Base-by-base conservation (phyloP, 441 rosid species). In the Cnidoscolus chayamansa region DNA sequence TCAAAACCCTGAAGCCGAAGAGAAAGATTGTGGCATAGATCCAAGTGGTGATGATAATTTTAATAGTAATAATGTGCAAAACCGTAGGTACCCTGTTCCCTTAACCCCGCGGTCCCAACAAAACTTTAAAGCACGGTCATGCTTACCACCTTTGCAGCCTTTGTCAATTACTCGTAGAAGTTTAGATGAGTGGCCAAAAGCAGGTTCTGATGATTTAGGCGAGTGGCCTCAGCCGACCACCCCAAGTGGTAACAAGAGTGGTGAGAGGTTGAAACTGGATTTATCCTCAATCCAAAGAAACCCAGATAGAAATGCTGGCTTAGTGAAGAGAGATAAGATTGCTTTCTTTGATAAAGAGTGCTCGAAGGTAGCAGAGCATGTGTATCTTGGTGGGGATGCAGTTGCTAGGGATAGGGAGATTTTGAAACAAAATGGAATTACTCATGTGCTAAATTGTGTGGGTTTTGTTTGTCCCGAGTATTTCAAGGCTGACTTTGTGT, bases 401-500 rank as follows among this genome's bases (percentile, higher is more conserved):
- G 99, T 94, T 76, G 99, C 99, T 2, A 88, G 74, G 74, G 93
- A 94, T 57, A 92, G 82, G 81, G 90, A 80, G 63, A 90, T 94
- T 74, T 74, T 94, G 76, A 89, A 88, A 74, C 89, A 81, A 69
- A 91, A 94, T 60, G 89, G 91, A 62, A 94, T 94, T 69, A 91
- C 98, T 10, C 98, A 94, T 83, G 86, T 94, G 60, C 78, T 94
- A 57, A 94, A 94, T 69, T 94, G 99, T 25, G 99, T 91, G 72
- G 99, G 99, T 55, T 94, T 94, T 76, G 93, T 92, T 65, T 94
- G 99, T 83, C 96, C 99, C 0, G 99, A 94, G 77, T 94, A 94
- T 82, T 91, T 89, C 85, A 94, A 85, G 86, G 84, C 85, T 9
- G 97, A 92, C 65, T 92, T 92, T 78, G 84, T 88, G 31, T 94